Evolutionary conservation across 2,329 filamentous ascomycete species (phyloP).

Genomic region (Fonsecaea multimorphosa): DNA sequence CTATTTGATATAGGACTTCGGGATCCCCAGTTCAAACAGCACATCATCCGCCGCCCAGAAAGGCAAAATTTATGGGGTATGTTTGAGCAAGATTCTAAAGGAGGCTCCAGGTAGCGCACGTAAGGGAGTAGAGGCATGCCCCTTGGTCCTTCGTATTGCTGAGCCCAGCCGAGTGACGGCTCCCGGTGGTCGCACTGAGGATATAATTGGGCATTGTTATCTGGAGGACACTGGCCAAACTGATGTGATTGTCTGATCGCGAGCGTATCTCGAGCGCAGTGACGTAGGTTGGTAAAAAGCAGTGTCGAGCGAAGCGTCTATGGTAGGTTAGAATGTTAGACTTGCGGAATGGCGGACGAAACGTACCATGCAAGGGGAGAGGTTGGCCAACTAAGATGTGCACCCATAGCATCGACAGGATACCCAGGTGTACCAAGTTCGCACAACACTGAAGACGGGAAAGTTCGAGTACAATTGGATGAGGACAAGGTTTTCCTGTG

Average conservation of each 20-base stretch:
- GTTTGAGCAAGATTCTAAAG: no score
- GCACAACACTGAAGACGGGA: background rate
- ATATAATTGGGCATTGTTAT: no score
- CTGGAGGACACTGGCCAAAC: no score
- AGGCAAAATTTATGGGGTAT: background rate
- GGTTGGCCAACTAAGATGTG: background rate
- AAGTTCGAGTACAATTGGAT: background rate
- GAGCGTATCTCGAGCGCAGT: background rate
- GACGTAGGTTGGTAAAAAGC: background rate
- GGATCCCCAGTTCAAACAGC: background rate
- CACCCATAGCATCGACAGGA: background rate
- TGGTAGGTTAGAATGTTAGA: background rate
- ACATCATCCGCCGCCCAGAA: background rate
- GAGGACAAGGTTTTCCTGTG: constrained; percentile 9
- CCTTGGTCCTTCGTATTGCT: no score
- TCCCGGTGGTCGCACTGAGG: no score
- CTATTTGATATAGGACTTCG: background rate
- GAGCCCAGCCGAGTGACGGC: no score
- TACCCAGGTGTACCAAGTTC: background rate
- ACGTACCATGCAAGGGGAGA: background rate
- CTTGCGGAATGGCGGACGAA: background rate
- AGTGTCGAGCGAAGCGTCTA: background rate
- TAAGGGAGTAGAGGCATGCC: no score
- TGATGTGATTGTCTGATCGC: no score
- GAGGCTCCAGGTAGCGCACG: no score